Conservation (phyloP, 345 rosid genomes). For the Syzygium aromaticum region DNA sequence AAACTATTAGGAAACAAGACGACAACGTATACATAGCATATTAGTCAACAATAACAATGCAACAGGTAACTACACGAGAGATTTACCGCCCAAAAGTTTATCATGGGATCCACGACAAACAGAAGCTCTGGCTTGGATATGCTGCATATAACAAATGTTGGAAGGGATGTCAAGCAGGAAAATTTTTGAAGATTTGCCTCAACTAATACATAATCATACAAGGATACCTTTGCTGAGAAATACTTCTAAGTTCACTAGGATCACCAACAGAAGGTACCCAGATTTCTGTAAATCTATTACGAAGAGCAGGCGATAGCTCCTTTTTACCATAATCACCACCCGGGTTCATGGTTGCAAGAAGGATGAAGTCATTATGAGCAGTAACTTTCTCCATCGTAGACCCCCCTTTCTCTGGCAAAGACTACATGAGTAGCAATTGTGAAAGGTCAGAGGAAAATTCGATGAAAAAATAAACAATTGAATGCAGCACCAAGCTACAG, state of each 20-base stretch:
- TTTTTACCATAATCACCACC: conserved; percentile 99
- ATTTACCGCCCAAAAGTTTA: conserved; percentile 72
- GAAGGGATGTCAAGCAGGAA: neutral
- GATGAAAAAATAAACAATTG: neutral
- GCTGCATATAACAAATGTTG: conserved; percentile 17
- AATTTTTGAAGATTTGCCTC: neutral
- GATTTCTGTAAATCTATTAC: conserved; percentile 94
- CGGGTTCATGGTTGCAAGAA: conserved; percentile 97
- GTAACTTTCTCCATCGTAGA: conserved; percentile 58
- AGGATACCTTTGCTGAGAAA: conserved; percentile 55
- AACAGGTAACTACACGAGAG: neutral
- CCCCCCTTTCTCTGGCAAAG: conserved; percentile 96
- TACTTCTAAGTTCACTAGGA: conserved; percentile 58
- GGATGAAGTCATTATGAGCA: conserved; percentile 63
- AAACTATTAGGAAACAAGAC: neutral
- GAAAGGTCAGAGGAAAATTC: neutral
- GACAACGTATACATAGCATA: neutral
- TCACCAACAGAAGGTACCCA: conserved; percentile 85
- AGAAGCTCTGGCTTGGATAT: conserved; percentile 30
- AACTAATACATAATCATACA: neutral
- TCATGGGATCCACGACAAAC: conserved; percentile 46
- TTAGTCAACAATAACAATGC: neutral
- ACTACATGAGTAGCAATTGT: conserved; percentile 29
- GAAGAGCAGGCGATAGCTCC: conserved; percentile 95
- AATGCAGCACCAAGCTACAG: neutral